Evolutionary conservation across 2,329 filamentous ascomycete species (phyloP), one percentile per base, ranked within the genome.

Genomic region (Apiospora arundinis): DNA sequence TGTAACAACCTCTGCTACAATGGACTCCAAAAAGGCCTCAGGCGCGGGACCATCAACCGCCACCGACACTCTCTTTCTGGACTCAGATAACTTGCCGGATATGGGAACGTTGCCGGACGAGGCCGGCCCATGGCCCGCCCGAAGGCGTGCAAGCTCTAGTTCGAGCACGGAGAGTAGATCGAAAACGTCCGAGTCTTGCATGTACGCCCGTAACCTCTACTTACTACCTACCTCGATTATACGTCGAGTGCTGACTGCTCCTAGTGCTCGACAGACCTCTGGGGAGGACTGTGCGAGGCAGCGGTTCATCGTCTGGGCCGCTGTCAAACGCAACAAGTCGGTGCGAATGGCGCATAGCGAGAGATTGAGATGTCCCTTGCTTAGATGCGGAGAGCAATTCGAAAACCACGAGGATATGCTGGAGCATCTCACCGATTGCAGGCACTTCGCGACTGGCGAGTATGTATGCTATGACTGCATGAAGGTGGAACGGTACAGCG

Each of bases 391-490:
- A 63, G 83, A 84, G 74, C 83, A 79, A 11, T 88, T 88, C 76
- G 77, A 82, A 21, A 82, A 84, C 77, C 87, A 89, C 75, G 87
- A 89, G 77, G 73, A 81, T 71, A 88, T 89, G 87, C 82, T 89
- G 68, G 84, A 82, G 74, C 88, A 89, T 73, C 80, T 89, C 12
- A 84, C 85, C 71, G 78, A 78, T 49, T 89, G 87, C 76, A 80
- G 82, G 42, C 81, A 86, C 75, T 83, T 89, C 44, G 77, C 81
- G 37, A 82, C 82, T 4, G 85, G 86, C 71, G 85, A 89, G 80
- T 89, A 89, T 74, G 85, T 86, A 81, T 90, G 87, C 76, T 89
- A 87, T 76, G 84, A 88, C 48, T 88, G 88, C 75, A 84, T 82
- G 76, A 84, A 83, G 74, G 81, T 85, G 70, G 87, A 89, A 76